Evolutionary conservation across 176 grass and related monocot species (phyloP).

Genomic region (Aegilops umbellulata): DNA sequence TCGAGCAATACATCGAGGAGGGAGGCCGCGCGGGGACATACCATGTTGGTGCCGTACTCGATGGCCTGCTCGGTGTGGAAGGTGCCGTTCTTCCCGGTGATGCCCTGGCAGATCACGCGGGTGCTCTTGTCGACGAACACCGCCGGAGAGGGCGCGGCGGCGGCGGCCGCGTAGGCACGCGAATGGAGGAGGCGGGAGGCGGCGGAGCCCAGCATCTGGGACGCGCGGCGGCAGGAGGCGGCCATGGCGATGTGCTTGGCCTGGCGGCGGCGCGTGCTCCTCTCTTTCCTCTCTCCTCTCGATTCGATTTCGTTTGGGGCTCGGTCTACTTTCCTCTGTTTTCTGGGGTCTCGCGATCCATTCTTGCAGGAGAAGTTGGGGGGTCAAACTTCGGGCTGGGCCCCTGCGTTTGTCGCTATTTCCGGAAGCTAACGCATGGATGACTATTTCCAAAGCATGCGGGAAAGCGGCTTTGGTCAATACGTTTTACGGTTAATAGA

Average conservation of each 20-base stretch:
- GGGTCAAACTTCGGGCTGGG: slow-evolving; percentile 16
- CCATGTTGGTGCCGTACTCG: slow-evolving; percentile 99
- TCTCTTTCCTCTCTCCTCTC: not conserved
- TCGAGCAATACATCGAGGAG: not conserved
- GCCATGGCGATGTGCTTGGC: slow-evolving; percentile 34
- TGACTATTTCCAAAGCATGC: no score
- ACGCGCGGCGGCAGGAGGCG: slow-evolving; percentile 62
- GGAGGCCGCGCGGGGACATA: slow-evolving; percentile 8
- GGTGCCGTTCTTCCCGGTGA: slow-evolving; percentile 98
- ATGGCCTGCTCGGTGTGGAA: slow-evolving; percentile 99
- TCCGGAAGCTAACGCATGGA: not conserved
- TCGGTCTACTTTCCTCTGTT: slow-evolving; percentile 12
- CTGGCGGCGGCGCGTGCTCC: slow-evolving; percentile 41
- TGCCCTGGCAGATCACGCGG: slow-evolving; percentile 99
- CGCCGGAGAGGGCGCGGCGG: slow-evolving; percentile 68
- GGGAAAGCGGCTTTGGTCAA: no score
- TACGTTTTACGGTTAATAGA: no score
- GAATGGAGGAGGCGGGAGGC: slow-evolving; percentile 52
- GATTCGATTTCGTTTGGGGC: slow-evolving; percentile 39
- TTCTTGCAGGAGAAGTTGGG: slow-evolving; percentile 50
- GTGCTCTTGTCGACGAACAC: slow-evolving; percentile 99
- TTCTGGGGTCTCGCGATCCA: slow-evolving; percentile 36
- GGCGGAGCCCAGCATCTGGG: slow-evolving; percentile 65
- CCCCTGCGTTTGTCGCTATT: slow-evolving; percentile 3
- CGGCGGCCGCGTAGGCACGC: slow-evolving; percentile 57